Base-by-base conservation (phyloP, 225 moss, liverwort and hornwort genomes). In the Pseudoscleropodium purum region DNA sequence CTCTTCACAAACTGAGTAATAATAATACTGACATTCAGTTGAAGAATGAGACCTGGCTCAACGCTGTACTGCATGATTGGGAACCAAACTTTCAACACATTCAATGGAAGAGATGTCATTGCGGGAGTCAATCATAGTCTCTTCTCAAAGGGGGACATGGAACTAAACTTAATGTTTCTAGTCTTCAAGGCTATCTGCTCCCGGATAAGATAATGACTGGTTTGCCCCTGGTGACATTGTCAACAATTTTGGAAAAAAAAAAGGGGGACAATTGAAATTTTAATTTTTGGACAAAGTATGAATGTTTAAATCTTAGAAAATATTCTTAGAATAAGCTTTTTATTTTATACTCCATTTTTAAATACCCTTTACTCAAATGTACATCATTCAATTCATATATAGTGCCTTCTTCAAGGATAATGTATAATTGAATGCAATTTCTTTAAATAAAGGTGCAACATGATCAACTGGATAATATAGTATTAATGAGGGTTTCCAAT, bases 381-480 rank as follows among this genome's bases (percentile, higher is more conserved):
- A 0, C 0, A 1, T 26, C 25, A 37, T 25, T 78, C 26, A 26
- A 26, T 56, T 26, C 6, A 26, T n/a, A 57, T 57, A 4, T 54
- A n/a, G 6, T n/a, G 4, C 6, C 10, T 0, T n/a, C n/a, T 1
- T 37, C 0, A 4, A 57, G 51, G 10, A 26, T 57, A 26, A 57
- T 57, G 26, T 26, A 79, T 18, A 27, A 3, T 57, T 17, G 7
- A 59, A 18, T 27, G 59, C 1, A n/a, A 6, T 56, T 79, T 52
- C 0, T 1, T 30, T 30, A 8, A 59, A 26, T 4, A 43, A 60
- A 0, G 30, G 8, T 31, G 13, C 19, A 81, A 61, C 9, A 9
- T 81, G 29, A 0, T 21, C 43, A 80, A 18, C 11, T 39, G 27
- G 18, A 3, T 59, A 59, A 2, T 80, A 4, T 39, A 80, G 5